Evolutionary conservation across 2,329 filamentous ascomycete genomes (phyloP), one percentile per base, ranked within the genome.

Genomic region (Ceratocystis huliohia): DNA sequence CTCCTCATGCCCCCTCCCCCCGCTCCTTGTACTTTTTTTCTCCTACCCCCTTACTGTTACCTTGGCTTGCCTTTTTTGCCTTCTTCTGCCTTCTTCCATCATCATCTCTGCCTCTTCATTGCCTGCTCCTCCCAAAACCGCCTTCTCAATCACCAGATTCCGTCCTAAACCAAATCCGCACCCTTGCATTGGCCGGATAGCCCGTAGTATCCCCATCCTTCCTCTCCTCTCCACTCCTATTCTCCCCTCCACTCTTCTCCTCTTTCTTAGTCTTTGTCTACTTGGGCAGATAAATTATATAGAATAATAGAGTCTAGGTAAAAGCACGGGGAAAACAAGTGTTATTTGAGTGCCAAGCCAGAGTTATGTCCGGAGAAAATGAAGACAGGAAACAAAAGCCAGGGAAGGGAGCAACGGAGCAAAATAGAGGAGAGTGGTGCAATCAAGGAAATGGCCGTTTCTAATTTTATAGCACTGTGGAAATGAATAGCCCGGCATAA

Each of bases 121-220:
- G 28, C 22, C 37, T 5, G 37, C 37, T 41, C 22, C 22, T 57
- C 22, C 30, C 28, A 25, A 57, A 25, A 33, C 28, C 53, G 33
- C 22, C 28, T 33, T 28, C 48, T 15, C 3, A 41, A 57, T 57
- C 28, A 33, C 22, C 53, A 57, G 22, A 57, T 33, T 28, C 53
- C 25, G 53, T 30, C 22, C 53, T 57, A 17, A 57, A 33, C 30
- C 53, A 57, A 57, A 57, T 5, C 53, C 33, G 53, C 22, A 57
- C 22, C 53, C 28, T 13, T 57, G 53, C 22, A 57, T 57, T 57
- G 28, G 53, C 53, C 53, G 53, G 53, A n/a, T 57, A 57, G 53
- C 6, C 53, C 53, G 53, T 57, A 57, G 53, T n/a, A 25, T 57
- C 13, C 53, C 20, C 53, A 30, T n/a, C 25, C 28, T 28, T 30